Evolutionary conservation across 306 rosid species (phyloP), one percentile per base, ranked within the genome.

Genomic region (Prosopis cineraria): DNA sequence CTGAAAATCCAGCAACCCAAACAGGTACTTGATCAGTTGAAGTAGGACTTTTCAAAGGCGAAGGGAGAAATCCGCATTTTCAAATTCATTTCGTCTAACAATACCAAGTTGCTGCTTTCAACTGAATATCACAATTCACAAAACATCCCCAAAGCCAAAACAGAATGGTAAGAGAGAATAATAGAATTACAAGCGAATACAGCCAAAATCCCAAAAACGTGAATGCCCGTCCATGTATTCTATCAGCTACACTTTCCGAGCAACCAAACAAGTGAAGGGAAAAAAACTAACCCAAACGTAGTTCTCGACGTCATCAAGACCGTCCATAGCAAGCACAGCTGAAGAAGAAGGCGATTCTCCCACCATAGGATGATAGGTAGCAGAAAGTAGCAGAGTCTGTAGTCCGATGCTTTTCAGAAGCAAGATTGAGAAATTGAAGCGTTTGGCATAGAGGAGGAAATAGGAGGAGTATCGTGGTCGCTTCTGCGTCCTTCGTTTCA

Each of bases 301-400:
- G 82, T 88, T 91, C 24, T 90, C 89, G 64, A 88, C 88, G 22
- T 87, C 89, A 22, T 67, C 78, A 59, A 89, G 84, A 19, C 62
- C 78, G 76, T 83, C 89, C 48, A 64, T 4, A 10, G 71, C 10
- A 58, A 83, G 59, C 16, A 45, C 70, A 30, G 70, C 3, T 3
- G 79, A 63, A 62, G 83, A 70, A 45, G 60, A 66, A 25, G 79
- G 68, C 45, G 64, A 78, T 16, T 69, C 58, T 55, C 37, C 68
- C 11, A 90, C 80, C 91, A 86, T 84, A 19, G 74, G 19, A 50
- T 34, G 62, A 86, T 84, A 19, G 74, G 19, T 43, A 44, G 62
- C 44, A 41, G 58, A 72, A 31, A 11, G 30, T 22, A 47, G 56
- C 7, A 22, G 56, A 39, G n/a, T n/a, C 9, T 12, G 8, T 39